Percentiles rank a stretch among this genome's conserved stretches.
Evolutionary conservation across 164 flowering plant species (phyloP).

Genomic region (grape (Vitis vinifera)): ASM3070453v1 NC_081820.1:23695001-23695500

Average conservation of each 20-base stretch:
- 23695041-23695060: not conserved
- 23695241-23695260: conserved; percentile 13
- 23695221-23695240: conserved; percentile 3
- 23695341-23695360: not conserved
- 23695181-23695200: not conserved
- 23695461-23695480: not conserved
- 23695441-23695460: not conserved
- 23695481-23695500: not conserved
- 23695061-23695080: not conserved
- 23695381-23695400: conserved; percentile 16
- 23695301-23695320: conserved; percentile 12
- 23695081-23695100: not conserved
- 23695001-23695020: not conserved
- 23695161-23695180: conserved; percentile 1
- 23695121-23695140: conserved; percentile 9
- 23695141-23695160: not conserved
- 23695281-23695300: conserved; percentile 2
- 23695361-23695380: conserved; percentile 1
- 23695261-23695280: conserved; percentile 8
- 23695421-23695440: conserved; percentile 8
- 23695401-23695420: conserved; percentile 10
- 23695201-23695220: not conserved
- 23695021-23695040: not conserved
- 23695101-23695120: conserved; percentile 2
- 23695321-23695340: conserved; percentile 11